Evolutionary conservation across 176 grass and related monocot genomes (phyloP).

Genomic region (Saccharum officinarum): DNA sequence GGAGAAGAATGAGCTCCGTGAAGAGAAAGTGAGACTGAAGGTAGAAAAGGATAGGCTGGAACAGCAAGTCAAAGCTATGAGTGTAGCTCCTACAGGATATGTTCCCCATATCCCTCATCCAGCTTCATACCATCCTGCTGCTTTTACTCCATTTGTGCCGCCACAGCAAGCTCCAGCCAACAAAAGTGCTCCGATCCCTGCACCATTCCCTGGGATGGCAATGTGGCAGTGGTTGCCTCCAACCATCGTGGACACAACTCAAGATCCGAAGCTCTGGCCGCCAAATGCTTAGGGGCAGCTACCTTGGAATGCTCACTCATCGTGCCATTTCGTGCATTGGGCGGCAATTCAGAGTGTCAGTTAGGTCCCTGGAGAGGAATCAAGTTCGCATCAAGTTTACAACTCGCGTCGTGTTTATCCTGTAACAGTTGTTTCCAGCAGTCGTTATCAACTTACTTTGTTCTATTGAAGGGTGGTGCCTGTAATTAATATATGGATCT

Average conservation of each 20-base stretch:
- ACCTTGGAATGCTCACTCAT: neutral
- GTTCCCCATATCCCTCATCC: constrained; percentile 69
- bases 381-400: too few species aligned
- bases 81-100: constrained; percentile 56
- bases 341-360: constrained; percentile 19
- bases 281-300: constrained; percentile 62
- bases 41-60: constrained; percentile 74
- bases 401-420: constrained; percentile 2
- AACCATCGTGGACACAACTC: constrained; percentile 64
- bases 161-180: constrained; percentile 37
- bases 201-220: constrained; percentile 57
- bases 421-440: constrained; percentile 5
- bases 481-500: constrained; percentile 62
- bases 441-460: constrained; percentile 14
- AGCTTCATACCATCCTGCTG: constrained; percentile 38
- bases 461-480: constrained; percentile 38
- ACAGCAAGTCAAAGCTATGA: constrained; percentile 66
- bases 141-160: constrained; percentile 46
- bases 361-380: constrained; percentile 21
- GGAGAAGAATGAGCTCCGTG: constrained; percentile 79
- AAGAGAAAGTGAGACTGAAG: constrained; percentile 80
- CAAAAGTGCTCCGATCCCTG: constrained; percentile 40
- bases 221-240: constrained; percentile 93
- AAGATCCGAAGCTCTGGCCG: constrained; percentile 88
- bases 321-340: constrained; percentile 19